These are phyloP conservation scores for Arctium minus DNA, from an alignment of 129 eudicot genomes.

Conservation along the genomic window DNA sequence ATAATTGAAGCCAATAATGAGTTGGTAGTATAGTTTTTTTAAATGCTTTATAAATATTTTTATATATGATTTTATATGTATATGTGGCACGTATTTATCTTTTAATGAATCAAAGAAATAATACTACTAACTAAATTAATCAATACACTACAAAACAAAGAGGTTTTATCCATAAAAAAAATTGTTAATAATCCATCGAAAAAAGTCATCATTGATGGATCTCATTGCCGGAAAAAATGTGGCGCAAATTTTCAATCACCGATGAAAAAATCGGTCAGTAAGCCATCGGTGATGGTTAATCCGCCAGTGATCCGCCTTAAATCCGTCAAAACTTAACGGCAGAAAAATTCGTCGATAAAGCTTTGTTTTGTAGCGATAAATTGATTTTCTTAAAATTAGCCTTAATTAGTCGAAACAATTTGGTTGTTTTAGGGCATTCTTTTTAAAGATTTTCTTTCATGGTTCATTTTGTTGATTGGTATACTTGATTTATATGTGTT, in stretches of 20 bases:
- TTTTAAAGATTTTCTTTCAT: neutral
- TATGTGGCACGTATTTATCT: neutral
- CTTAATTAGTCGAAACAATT: neutral
- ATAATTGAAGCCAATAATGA: conserved; percentile 17
- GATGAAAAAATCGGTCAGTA: too few relatives aligned
- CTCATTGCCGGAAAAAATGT: too few relatives aligned
- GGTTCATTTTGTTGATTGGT: neutral
- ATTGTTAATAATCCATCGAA: too few relatives aligned
- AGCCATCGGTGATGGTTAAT: too few relatives aligned
- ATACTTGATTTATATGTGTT: neutral
- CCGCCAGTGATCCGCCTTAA: too few relatives aligned
- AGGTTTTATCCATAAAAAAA: too few relatives aligned
- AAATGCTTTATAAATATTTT: neutral
- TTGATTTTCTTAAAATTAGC: neutral
- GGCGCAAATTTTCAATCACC: too few relatives aligned
- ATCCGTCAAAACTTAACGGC: too few relatives aligned
- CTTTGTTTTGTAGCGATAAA: too few relatives aligned
- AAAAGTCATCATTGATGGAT: too few relatives aligned
- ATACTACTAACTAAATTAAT: neutral
- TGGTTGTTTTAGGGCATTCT: neutral
- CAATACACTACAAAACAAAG: too few relatives aligned
- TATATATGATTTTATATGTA: neutral
- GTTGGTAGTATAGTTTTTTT: neutral
- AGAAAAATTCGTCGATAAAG: too few relatives aligned
- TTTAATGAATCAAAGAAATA: neutral